Evolutionary conservation across 2,329 filamentous ascomycete genomes (phyloP).

Genomic region (Fusarium agapanthi): DNA sequence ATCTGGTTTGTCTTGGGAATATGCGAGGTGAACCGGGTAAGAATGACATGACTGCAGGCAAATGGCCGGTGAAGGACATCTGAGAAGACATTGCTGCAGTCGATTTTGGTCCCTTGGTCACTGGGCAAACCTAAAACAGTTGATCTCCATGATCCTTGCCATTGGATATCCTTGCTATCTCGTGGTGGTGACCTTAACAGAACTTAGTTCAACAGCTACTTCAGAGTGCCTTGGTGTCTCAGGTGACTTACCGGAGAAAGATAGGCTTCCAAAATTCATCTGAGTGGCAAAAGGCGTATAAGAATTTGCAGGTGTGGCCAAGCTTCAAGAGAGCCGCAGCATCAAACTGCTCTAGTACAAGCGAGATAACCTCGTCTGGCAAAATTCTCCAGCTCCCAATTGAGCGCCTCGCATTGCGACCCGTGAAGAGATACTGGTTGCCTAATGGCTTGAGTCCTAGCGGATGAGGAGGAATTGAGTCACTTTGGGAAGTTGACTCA

Average conservation of each 20-base stretch:
- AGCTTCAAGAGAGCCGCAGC: constrained; percentile 68
- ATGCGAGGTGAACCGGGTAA: constrained; percentile 71
- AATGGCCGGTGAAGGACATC: constrained; percentile 92
- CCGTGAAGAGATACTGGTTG: constrained; percentile 76
- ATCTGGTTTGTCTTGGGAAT: constrained; percentile 83
- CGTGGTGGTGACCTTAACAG: constrained; percentile 40
- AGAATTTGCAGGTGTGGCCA: constrained; percentile 81
- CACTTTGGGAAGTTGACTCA: constrained; percentile 42
- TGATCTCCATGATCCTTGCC: constrained; percentile 86
- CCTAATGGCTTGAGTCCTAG: constrained; percentile 86
- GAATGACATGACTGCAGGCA: constrained; percentile 80
- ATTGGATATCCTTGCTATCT: constrained; percentile 55
- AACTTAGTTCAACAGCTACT: constrained; percentile 25
- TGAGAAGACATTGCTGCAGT: constrained; percentile 84
- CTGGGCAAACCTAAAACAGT: constrained; percentile 72
- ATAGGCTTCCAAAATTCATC: constrained; percentile 92
- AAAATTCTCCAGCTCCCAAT: constrained; percentile 73
- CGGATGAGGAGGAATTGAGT: constrained; percentile 78
- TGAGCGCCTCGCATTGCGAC: constrained; percentile 70
- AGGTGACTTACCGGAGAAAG: constrained; percentile 78
- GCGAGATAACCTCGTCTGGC: constrained; percentile 82
- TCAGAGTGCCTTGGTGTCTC: constrained; percentile 14
- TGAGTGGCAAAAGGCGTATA: constrained; percentile 84
- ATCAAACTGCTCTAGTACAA: constrained; percentile 80
- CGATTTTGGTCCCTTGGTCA: constrained; percentile 63